phyloP scores from a whole-genome alignment of 345 rosid species.

The Arabidopsis arenosa region DNA sequence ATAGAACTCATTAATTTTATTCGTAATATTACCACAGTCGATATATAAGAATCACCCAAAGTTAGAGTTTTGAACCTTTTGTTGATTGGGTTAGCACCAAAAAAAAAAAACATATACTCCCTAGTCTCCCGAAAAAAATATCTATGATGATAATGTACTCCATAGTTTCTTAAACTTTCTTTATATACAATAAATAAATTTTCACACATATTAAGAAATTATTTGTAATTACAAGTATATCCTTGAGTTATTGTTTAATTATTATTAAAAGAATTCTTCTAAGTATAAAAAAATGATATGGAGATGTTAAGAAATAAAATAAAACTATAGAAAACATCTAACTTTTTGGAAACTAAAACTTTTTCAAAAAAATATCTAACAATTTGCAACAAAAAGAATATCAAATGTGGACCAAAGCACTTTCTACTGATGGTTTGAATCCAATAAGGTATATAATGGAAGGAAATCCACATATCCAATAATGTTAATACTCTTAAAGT shows the following conservation, averaged over 20 bases:
- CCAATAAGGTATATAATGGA: background rate
- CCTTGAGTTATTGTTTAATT: background rate
- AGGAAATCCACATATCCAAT: background rate
- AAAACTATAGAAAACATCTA: background rate
- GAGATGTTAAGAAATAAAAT: background rate
- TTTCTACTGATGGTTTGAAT: conserved; percentile 4
- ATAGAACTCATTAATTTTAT: no score
- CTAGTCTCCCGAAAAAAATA: no score
- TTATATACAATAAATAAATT: background rate
- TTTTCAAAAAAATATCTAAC: background rate
- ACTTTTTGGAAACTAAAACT: background rate
- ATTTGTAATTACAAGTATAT: background rate
- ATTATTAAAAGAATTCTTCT: background rate
- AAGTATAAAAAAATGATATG: background rate
- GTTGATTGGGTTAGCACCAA: no score
- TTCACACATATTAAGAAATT: background rate
- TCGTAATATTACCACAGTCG: no score
- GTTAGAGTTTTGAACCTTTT: no score
- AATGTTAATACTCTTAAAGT: background rate
- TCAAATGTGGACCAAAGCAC: conserved; percentile 2
- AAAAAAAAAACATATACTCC: no score
- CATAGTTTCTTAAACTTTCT: no score
- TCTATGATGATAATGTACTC: no score
- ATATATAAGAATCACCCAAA: no score
- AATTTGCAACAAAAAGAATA: conserved; percentile 2